phyloP scores from a whole-genome alignment of 352 stramenopile species.

The Peronospora farinosa region DNA sequence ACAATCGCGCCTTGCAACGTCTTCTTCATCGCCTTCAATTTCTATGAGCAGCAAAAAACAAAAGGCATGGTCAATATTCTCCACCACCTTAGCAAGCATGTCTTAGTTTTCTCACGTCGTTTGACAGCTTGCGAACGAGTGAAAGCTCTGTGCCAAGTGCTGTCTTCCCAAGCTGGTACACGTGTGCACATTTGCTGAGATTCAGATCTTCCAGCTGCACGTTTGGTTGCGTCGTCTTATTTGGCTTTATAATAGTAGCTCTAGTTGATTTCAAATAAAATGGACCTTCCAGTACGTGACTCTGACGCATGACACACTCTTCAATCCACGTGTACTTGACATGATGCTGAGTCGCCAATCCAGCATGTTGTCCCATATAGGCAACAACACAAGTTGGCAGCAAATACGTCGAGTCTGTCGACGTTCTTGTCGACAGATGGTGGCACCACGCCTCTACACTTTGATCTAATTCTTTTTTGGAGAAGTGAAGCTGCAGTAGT shows the following conservation, averaged over 20 bases:
- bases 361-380: slow-evolving; percentile 43
- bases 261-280: slow-evolving; percentile 30
- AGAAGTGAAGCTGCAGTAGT: slow-evolving; percentile 40
- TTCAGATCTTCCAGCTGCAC: slow-evolving; percentile 46
- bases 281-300: slow-evolving; percentile 42
- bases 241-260: slow-evolving; percentile 6
- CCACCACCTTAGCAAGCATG: not conserved
- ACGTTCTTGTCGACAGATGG: slow-evolving; percentile 29
- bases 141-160: slow-evolving; percentile 42
- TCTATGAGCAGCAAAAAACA: slow-evolving; percentile 22
- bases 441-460: slow-evolving; percentile 39
- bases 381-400: slow-evolving; percentile 55
- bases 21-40: slow-evolving; percentile 48
- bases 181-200: slow-evolving; percentile 33
- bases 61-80: slow-evolving; percentile 1
- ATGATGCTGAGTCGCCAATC: slow-evolving; percentile 48
- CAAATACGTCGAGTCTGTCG: slow-evolving; percentile 23
- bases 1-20: slow-evolving; percentile 53
- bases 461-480: slow-evolving; percentile 36
- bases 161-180: slow-evolving; percentile 38
- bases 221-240: slow-evolving; percentile 29
- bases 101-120: slow-evolving; percentile 28
- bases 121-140: slow-evolving; percentile 39
- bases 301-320: slow-evolving; percentile 58
- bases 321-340: slow-evolving; percentile 81